A percentile compares a stretch with the other conserved stretches of the same genome.
Conservation (phyloP, 2,329 filamentous ascomycete species). For the Cryphonectria radicalis region DNA sequence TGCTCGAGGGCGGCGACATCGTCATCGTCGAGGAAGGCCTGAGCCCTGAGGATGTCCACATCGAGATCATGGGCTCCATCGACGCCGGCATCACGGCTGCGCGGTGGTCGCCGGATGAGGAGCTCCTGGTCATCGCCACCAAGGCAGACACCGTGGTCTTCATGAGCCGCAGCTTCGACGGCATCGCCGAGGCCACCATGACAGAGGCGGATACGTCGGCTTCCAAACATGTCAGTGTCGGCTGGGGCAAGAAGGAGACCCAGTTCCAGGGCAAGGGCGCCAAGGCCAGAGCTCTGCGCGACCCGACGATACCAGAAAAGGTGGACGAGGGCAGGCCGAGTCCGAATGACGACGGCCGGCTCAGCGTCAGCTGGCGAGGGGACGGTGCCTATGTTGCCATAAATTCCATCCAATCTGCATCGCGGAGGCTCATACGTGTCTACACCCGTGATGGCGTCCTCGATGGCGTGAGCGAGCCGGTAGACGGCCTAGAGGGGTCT, state of each 20-base stretch:
- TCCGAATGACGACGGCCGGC: constrained; percentile 70
- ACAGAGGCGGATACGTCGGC: constrained; percentile 76
- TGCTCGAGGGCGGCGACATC: constrained; percentile 90
- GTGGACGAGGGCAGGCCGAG: constrained; percentile 84
- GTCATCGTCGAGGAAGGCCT: constrained; percentile 73
- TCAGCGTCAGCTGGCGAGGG: constrained; percentile 87
- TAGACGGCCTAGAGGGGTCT: constrained; percentile 85
- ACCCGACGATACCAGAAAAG: constrained; percentile 93
- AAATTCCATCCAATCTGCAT: constrained; percentile 72
- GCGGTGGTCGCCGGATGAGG: constrained; percentile 93
- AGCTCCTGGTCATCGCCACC: constrained; percentile 83
- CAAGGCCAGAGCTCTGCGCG: constrained; percentile 79
- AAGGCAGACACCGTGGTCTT: constrained; percentile 79
- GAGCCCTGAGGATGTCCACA: constrained; percentile 68
- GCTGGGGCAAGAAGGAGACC: constrained; percentile 98
- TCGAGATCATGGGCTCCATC: constrained; percentile 94
- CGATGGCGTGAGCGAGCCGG: constrained; percentile 92
- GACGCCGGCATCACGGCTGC: constrained; percentile 90
- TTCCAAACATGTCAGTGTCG: constrained; percentile 94
- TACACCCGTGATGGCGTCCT: constrained; percentile 89
- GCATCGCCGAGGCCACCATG: constrained; percentile 75
- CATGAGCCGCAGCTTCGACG: constrained; percentile 92
- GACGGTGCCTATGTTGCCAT: constrained; percentile 91
- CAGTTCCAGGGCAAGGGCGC: constrained; percentile 95
- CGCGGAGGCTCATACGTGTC: constrained; percentile 81